Percentiles rank a stretch among this genome's conserved stretches.
phyloP scores from a whole-genome alignment of 306 rosid genomes.

The Biancaea sappan region DNA sequence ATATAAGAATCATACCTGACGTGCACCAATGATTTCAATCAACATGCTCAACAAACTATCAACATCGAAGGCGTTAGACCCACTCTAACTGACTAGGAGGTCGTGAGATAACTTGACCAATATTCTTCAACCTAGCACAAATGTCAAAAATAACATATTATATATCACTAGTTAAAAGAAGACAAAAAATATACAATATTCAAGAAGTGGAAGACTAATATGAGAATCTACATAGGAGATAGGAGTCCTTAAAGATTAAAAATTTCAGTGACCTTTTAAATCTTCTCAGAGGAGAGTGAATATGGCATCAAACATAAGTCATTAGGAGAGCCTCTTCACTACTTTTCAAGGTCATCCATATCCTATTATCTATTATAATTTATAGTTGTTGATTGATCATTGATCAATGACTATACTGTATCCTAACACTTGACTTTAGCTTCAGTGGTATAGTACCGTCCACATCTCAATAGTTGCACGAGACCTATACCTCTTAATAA shows the following conservation, averaged over 20 bases:
- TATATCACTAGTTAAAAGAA: too few species aligned
- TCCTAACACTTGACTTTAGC: not conserved
- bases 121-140: too few species aligned
- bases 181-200: too few species aligned
- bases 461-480: not conserved
- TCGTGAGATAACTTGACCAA: too few species aligned
- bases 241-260: not conserved
- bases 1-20: too few species aligned
- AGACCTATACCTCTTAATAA: not conserved
- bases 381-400: not conserved
- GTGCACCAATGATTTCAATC: too few species aligned
- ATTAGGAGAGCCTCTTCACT: not conserved
- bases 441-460: conserved; percentile 2
- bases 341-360: conserved; percentile 14
- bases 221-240: not conserved
- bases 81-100: too few species aligned
- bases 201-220: not conserved
- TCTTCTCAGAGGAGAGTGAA: not conserved
- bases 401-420: not conserved
- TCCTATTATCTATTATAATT: too few species aligned
- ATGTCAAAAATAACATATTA: too few species aligned
- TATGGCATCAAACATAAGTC: not conserved
- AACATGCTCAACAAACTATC: too few species aligned
- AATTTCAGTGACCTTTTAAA: not conserved
- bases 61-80: too few species aligned